Conservation (phyloP, 352 stramenopile species). For the Phytophthora fragariae region DNA sequence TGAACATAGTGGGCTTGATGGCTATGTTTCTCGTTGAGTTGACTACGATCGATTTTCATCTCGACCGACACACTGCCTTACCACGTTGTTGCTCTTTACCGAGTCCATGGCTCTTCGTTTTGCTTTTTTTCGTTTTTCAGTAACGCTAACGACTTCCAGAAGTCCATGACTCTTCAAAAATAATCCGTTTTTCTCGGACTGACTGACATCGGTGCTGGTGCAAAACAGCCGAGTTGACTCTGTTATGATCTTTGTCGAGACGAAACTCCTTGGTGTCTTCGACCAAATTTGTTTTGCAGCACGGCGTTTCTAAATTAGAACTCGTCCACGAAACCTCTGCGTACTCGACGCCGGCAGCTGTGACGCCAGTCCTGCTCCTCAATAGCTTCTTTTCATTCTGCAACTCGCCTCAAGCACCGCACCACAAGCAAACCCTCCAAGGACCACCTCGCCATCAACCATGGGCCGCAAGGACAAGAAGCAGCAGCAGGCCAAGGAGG, state of each 20-base stretch:
- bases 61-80: no score
- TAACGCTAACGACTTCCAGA: no score
- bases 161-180: no score
- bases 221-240: not conserved
- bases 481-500: constrained; percentile 16
- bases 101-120: no score
- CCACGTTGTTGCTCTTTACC: no score
- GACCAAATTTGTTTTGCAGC: not conserved
- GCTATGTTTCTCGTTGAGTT: no score
- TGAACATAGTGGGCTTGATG: no score
- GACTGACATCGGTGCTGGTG: not conserved
- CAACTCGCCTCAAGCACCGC: constrained; percentile 15
- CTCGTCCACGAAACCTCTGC: constrained; percentile 1
- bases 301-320: not conserved
- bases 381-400: constrained; percentile 13
- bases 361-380: not conserved
- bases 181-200: not conserved
- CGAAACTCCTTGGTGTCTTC: not conserved
- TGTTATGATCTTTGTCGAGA: not conserved
- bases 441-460: constrained; percentile 8
- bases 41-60: no score
- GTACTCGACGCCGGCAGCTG: not conserved
- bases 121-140: no score
- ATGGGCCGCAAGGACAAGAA: constrained; percentile 49
- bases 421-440: constrained; percentile 15